These are phyloP conservation scores for Desmodesmus armatus DNA, from an alignment of 139 green algal species.

Conservation along the genomic window DNA sequence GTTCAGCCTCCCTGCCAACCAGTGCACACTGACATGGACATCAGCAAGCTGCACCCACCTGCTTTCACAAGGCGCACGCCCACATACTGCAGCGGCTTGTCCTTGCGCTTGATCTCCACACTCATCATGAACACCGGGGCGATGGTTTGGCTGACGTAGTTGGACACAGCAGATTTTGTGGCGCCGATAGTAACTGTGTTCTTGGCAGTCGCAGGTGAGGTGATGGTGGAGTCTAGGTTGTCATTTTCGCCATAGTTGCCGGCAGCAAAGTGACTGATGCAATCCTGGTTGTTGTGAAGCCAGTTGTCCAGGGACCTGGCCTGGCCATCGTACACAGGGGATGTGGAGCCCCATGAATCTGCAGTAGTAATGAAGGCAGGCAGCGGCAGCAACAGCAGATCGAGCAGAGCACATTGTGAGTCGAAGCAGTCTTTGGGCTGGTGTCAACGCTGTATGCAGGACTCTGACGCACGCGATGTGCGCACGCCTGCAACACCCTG, in stretches of 20 bases:
- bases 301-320: slow-evolving; percentile 72
- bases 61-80: slow-evolving; percentile 31
- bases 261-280: slow-evolving; percentile 69
- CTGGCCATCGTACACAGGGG: slow-evolving; percentile 76
- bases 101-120: neutral
- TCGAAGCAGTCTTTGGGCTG: too few species aligned
- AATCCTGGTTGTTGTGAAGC: slow-evolving; percentile 62
- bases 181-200: slow-evolving; percentile 88
- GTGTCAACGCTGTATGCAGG: too few species aligned
- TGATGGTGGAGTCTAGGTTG: slow-evolving; percentile 73
- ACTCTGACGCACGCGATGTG: neutral
- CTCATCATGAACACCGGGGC: slow-evolving; percentile 33
- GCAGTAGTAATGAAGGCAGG: too few species aligned
- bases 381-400: too few species aligned
- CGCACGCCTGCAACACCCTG: neutral
- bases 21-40: too few species aligned
- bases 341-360: slow-evolving; percentile 91
- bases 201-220: slow-evolving; percentile 84
- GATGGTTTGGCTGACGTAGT: slow-evolving; percentile 11
- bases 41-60: neutral
- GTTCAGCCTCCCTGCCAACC: too few species aligned
- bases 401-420: too few species aligned
- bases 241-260: slow-evolving; percentile 74
- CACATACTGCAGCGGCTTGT: neutral
- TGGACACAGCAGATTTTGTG: slow-evolving; percentile 53